phyloP scores from a whole-genome alignment of 208 protist species.

The Wallacemonas sp. region DNA sequence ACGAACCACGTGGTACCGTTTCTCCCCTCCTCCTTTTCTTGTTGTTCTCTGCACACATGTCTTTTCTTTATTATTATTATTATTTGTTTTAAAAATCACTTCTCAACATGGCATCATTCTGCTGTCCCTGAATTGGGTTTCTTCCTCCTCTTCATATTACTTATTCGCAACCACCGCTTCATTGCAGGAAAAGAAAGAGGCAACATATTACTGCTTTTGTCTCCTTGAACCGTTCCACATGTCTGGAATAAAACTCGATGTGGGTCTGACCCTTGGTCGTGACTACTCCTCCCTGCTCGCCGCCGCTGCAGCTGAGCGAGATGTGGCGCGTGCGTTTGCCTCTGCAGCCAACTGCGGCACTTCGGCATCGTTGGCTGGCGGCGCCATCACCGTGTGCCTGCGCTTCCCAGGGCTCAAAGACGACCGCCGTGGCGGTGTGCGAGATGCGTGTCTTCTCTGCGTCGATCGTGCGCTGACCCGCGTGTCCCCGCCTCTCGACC shows the following conservation, averaged over 20 bases:
- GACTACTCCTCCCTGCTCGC: not conserved
- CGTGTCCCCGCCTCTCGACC: conserved; percentile 71
- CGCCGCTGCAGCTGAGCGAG: conserved; percentile 21
- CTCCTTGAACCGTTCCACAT: not conserved
- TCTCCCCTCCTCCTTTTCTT: not conserved
- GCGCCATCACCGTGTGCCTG: not conserved
- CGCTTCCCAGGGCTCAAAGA: not conserved
- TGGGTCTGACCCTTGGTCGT: not conserved
- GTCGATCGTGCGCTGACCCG: conserved; percentile 74
- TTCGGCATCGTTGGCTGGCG: not conserved
- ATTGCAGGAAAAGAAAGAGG: not conserved
- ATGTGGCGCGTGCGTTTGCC: conserved; percentile 31
- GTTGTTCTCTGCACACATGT: not conserved
- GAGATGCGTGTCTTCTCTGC: conserved; percentile 62
- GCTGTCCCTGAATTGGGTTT: not conserved
- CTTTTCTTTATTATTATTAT: not conserved
- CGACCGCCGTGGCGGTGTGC: not conserved
- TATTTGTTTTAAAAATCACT: too few species aligned
- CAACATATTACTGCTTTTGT: not conserved
- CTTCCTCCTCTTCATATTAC: conserved; percentile 3
- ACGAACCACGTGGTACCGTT: too few species aligned
- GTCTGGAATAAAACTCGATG: not conserved
- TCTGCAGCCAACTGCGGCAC: conserved; percentile 22
- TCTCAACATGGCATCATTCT: too few species aligned
- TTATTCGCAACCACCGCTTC: not conserved